Conservation (phyloP, 805 yeast genomes). For the Scheffersomyces stipitis region DNA sequence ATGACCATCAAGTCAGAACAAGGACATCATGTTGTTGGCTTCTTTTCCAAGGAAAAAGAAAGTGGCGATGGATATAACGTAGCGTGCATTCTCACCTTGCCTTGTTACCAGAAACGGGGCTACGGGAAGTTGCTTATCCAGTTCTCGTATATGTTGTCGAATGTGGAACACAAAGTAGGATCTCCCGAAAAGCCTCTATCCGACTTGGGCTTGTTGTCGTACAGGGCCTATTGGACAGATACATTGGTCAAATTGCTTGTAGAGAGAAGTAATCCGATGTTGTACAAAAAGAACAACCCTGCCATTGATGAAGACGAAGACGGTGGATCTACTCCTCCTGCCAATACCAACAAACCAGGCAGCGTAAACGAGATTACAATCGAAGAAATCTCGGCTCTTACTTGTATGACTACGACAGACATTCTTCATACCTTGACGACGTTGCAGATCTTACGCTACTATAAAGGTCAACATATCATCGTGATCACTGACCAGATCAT, state of each 20-base stretch:
- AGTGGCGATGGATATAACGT: slow-evolving; percentile 93
- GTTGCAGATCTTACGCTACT: slow-evolving; percentile 82
- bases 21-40: slow-evolving; percentile 96
- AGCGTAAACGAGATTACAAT: slow-evolving; percentile 61
- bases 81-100: slow-evolving; percentile 94
- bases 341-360: slow-evolving; percentile 7
- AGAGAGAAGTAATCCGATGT: slow-evolving; percentile 47
- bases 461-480: slow-evolving; percentile 90
- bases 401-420: slow-evolving; percentile 96
- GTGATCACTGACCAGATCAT: slow-evolving; percentile 83
- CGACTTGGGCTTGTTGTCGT: slow-evolving; percentile 89
- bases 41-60: slow-evolving; percentile 95
- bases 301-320: slow-evolving; percentile 16
- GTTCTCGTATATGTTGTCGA: slow-evolving; percentile 87
- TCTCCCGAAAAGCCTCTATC: slow-evolving; percentile 97
- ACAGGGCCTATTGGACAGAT: slow-evolving; percentile 97
- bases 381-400: slow-evolving; percentile 81
- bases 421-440: slow-evolving; percentile 92
- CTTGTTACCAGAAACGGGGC: slow-evolving; percentile 95
- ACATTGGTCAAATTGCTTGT: slow-evolving; percentile 72
- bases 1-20: slow-evolving; percentile 88
- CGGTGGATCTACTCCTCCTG: slow-evolving; percentile 18
- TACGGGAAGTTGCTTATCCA: slow-evolving; percentile 90
- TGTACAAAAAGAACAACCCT: slow-evolving; percentile 38
- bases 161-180: slow-evolving; percentile 86